Conservation (phyloP, 1,284 basidiomycete species). For the Ceratobasidium sp. region DNA sequence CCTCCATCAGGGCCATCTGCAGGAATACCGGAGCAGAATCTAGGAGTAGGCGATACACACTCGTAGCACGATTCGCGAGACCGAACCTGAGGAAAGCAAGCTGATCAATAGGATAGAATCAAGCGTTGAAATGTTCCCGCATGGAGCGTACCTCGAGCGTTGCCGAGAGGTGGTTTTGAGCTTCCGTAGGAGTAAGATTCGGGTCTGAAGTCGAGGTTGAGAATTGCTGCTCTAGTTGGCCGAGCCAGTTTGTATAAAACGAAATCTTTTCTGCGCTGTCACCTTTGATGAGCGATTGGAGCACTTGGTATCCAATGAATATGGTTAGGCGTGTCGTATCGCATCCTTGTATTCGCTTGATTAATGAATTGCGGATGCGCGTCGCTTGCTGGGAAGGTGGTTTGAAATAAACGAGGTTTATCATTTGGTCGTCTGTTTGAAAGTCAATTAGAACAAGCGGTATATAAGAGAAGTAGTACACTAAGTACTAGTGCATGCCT, state of each 20-base stretch:
- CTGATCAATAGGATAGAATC: background rate
- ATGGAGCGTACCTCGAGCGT: conserved; percentile 14
- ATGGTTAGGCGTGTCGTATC: too few relatives aligned
- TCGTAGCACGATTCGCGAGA: background rate
- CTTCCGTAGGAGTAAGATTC: background rate
- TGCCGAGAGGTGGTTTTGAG: background rate
- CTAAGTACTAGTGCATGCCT: too few relatives aligned
- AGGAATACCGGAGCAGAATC: conserved; percentile 7
- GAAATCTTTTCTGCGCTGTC: background rate
- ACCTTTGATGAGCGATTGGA: background rate
- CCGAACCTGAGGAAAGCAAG: conserved; percentile 3
- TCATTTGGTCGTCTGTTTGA: too few relatives aligned
- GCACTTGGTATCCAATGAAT: too few relatives aligned
- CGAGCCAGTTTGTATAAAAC: background rate
- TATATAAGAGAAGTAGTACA: too few relatives aligned
- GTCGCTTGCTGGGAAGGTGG: too few relatives aligned
- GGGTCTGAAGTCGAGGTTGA: background rate
- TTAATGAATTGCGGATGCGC: too few relatives aligned
- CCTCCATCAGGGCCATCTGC: background rate
- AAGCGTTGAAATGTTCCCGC: too few relatives aligned
- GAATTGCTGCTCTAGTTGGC: too few relatives aligned
- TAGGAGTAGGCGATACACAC: background rate
- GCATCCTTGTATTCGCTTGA: too few relatives aligned
- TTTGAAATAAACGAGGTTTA: too few relatives aligned
- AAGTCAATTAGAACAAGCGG: too few relatives aligned